A percentile compares a stretch with the other conserved stretches of the same genome.
These are phyloP conservation scores for Teunomyces lycoperdinae DNA, from an alignment of 805 yeast species.

Conservation along the genomic window DNA sequence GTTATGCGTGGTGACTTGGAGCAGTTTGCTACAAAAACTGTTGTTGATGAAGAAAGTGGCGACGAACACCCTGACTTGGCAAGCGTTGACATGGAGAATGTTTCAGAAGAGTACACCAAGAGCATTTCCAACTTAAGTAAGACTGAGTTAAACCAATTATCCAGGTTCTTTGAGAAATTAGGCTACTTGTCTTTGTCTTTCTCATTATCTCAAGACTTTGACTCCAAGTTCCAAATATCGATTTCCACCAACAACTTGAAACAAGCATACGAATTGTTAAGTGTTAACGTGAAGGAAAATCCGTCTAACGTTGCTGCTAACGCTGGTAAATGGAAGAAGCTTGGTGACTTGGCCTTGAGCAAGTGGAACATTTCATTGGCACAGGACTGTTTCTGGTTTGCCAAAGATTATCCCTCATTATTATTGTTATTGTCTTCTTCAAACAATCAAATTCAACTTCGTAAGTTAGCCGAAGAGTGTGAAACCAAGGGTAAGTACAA, in stretches of 20 bases:
- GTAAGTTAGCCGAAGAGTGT: conserved; percentile 63
- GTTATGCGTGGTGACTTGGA: conserved; percentile 94
- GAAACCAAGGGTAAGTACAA: conserved; percentile 77
- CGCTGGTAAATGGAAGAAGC: conserved; percentile 72
- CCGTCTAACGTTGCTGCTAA: conserved; percentile 44
- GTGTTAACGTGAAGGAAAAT: conserved; percentile 37
- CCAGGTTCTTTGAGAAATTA: conserved; percentile 92
- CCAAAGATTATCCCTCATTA: conserved; percentile 78
- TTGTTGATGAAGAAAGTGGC: conserved; percentile 36
- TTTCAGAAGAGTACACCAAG: conserved; percentile 47
- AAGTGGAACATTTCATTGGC: conserved; percentile 83
- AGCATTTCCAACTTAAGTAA: conserved; percentile 60
- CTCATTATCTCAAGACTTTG: conserved; percentile 78
- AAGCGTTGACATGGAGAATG: conserved; percentile 50
- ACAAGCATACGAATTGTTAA: conserved; percentile 59
- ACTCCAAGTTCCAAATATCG: conserved; percentile 90
- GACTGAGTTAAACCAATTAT: conserved; percentile 69
- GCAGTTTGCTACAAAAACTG: conserved; percentile 39
- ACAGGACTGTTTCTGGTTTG: conserved; percentile 70
- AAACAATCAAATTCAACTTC: conserved; percentile 61
- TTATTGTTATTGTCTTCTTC: conserved; percentile 80
- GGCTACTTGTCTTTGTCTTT: conserved; percentile 83
- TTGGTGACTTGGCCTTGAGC: conserved; percentile 82
- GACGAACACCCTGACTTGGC: conserved; percentile 38
- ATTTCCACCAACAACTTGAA: conserved; percentile 67